Percentiles rank a stretch among this genome's conserved stretches.
Evolutionary conservation across 208 protist species (phyloP).

Genomic region (Vickermania ingenoplastis): DNA sequence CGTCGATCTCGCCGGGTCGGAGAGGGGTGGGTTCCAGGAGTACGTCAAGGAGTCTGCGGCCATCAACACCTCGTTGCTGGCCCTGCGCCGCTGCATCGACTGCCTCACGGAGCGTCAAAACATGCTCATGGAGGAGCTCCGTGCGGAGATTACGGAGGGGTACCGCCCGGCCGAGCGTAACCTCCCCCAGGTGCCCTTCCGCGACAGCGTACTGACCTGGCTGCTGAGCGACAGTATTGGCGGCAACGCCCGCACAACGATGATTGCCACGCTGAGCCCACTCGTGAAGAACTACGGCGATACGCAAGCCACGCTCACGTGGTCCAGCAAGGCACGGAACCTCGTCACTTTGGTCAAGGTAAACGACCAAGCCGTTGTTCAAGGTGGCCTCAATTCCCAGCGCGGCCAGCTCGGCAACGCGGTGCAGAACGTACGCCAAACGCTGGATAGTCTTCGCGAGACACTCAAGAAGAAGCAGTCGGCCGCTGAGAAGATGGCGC

Average conservation of each 20-base stretch:
- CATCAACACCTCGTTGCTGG: constrained; percentile 87
- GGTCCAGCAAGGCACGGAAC: constrained; percentile 84
- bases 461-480: constrained; percentile 63
- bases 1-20: constrained; percentile 84
- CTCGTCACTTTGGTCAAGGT: constrained; percentile 82
- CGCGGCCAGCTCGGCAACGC: constrained; percentile 67
- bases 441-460: constrained; percentile 70
- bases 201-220: constrained; percentile 85
- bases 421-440: constrained; percentile 71
- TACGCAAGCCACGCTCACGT: constrained; percentile 84
- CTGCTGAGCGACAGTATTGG: constrained; percentile 87
- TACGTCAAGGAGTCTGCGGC: constrained; percentile 86
- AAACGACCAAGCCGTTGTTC: constrained; percentile 74
- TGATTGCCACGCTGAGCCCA: constrained; percentile 85
- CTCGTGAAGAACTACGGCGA: constrained; percentile 84
- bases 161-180: constrained; percentile 40
- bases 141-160: constrained; percentile 57
- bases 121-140: constrained; percentile 80
- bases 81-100: constrained; percentile 81
- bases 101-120: constrained; percentile 83
- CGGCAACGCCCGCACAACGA: constrained; percentile 86
- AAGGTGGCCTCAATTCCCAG: constrained; percentile 51
- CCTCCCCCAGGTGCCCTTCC: constrained; percentile 86
- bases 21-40: constrained; percentile 84
- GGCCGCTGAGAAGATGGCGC: constrained; percentile 39